Evolutionary conservation across 257 asterid species (phyloP), one percentile per base, ranked within the genome.

Genomic region (Vinca minor): DNA sequence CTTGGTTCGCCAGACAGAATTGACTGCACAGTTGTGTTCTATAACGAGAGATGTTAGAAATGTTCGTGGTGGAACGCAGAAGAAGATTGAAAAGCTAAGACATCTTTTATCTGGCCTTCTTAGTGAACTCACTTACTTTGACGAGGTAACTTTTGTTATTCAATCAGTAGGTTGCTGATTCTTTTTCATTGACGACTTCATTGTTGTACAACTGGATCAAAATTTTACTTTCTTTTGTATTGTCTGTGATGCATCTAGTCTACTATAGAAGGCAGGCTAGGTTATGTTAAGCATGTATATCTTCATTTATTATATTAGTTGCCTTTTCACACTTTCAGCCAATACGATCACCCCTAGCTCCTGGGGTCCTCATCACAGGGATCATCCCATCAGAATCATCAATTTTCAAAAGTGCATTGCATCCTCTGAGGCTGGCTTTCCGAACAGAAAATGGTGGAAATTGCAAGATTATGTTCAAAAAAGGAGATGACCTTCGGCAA

Each of bases 401-500:
- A 54, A 92, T 92, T 66, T 92, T 92, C 68, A 92, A 92, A 78
- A 92, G 98, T 77, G 87, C 91, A 4, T 67, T 89, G 71, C 78
- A 76, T 79, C 98, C 98, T 71, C 73, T 92, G 76, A 82, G 96
- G 68, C 83, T 92, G 76, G 85, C 96, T 48, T 89, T 89, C 66
- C 93, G 96, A 81, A 89, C 94, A 42, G 86, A 85, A 65, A 85
- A 77, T 77, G 96, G 96, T 71, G 98, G 91, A 74, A 81, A 50
- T 73, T 89, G 95, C 86, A 89, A 87, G 85, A 78, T 92, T 70
- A 92, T 92, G 75, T 92, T 89, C 71, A 89, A 92, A 73, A 92
- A 92, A 76, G 98, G 98, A 41, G 98, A 92, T 66, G 98, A 92
- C 74, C 96, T 92, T 76, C 83, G 98, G 75, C 98, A 92, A 82